Percentiles rank a stretch among this genome's conserved stretches.
phyloP scores from a whole-genome alignment of 2,329 filamentous ascomycete genomes.

The Penicillium sp. region DNA sequence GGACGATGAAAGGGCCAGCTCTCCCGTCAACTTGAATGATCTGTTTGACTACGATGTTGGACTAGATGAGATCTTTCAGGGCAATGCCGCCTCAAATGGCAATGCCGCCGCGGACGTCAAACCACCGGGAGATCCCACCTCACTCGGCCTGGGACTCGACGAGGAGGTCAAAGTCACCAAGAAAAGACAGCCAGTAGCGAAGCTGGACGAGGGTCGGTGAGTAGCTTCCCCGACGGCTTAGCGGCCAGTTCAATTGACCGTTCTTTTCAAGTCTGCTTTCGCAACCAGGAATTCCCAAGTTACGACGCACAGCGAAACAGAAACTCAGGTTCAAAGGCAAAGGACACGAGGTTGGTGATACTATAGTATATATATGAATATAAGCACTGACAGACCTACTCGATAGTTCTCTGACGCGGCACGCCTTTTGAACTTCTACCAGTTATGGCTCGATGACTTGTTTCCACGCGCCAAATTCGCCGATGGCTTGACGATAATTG shows the following conservation, averaged over 20 bases:
- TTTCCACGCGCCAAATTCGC: conserved; percentile 93
- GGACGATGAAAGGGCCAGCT: conserved; percentile 15
- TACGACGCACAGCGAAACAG: conserved; percentile 68
- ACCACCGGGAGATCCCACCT: conserved; percentile 44
- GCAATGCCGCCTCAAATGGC: conserved; percentile 23
- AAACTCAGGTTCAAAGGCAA: conserved; percentile 83
- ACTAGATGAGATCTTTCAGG: conserved; percentile 50
- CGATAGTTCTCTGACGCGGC: conserved; percentile 76
- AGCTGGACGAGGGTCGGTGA: conserved; percentile 78
- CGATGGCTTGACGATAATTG: conserved; percentile 84
- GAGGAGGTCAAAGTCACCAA: conserved; percentile 81
- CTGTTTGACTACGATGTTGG: conserved; percentile 74
- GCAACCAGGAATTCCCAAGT: conserved; percentile 75
- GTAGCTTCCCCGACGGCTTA: conserved; percentile 1
- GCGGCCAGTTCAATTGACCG: not conserved
- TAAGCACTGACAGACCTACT: conserved; percentile 8
- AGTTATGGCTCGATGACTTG: conserved; percentile 93
- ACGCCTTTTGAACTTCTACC: conserved; percentile 82
- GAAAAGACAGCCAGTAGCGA: conserved; percentile 72
- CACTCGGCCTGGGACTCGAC: conserved; percentile 71
- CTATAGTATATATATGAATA: conserved; percentile 1
- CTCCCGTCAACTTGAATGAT: conserved; percentile 58
- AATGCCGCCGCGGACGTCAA: conserved; percentile 21
- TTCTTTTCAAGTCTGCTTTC: conserved; percentile 66
- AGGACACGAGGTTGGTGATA: conserved; percentile 71